Base-by-base conservation (phyloP, 768 basidiomycete species). In the Termitomyces sp. region DNA sequence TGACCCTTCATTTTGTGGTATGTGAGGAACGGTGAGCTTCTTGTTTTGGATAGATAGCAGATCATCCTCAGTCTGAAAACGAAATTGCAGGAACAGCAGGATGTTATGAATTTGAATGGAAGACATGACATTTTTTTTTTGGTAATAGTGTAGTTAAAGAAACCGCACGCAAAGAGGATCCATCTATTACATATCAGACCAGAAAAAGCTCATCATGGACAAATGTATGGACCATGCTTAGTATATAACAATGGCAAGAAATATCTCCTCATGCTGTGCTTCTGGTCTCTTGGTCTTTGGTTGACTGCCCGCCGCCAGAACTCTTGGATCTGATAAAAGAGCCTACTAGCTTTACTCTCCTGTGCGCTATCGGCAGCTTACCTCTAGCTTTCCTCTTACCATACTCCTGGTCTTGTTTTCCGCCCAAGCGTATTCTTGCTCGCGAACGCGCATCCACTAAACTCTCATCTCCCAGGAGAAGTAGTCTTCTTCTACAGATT, bases 1-100 rank as follows among this genome's bases (percentile, higher is more conserved):
- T 35, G 54, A 54, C 43, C 32, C 56, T 24, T 66, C 40, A 20
- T n/a, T n/a, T 10, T 41, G 40, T 41, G 40, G 40, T n/a, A 5
- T 38, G 30, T 62, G 44, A 61, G 36, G 10, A 0, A 52, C 22
- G 11, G 52, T 41, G 7, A 30, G 52, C 38, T 38, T 52, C 7
- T 2, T n/a, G 7, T 26, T 24, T 9, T 11, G 26, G 18, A 52
- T 30, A 33, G 11, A 33, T 20, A 20, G n/a, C 5, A 30, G 30
- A 6, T 48, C 2, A 32, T 48, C 3, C 20, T 32, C 48, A 13
- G 32, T 49, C 30, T 49, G 32, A 49, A 13, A 13, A 11, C 16
- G 5, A 20, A 13, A 33, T 33, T n/a, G 10, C n/a, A 49, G 32
- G 20, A 13, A 33, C 20, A 11, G 10, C n/a, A 49, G 32, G 20